phyloP scores from a whole-genome alignment of 2,329 filamentous ascomycete species.

The Gyromitra esculenta region DNA sequence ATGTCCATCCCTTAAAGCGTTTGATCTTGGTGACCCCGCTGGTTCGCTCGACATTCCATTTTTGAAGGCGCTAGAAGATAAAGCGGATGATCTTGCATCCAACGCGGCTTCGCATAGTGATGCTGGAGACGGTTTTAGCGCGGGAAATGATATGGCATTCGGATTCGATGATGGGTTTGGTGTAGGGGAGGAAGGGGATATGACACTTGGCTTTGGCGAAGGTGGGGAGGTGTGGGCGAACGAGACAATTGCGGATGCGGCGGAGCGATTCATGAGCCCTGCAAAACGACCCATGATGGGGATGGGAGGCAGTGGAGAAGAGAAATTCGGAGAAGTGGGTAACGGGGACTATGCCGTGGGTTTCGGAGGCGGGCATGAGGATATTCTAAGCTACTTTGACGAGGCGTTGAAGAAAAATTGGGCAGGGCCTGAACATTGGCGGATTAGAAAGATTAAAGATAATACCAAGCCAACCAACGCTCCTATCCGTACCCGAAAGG shows the following conservation, averaged over 20 bases:
- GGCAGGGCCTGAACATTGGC: slow-evolving; percentile 98
- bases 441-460: slow-evolving; percentile 90
- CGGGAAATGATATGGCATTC: slow-evolving; percentile 48
- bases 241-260: slow-evolving; percentile 82
- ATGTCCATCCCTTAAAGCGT: slow-evolving; percentile 92
- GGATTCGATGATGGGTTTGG: slow-evolving; percentile 69
- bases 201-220: slow-evolving; percentile 84
- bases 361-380: slow-evolving; percentile 73
- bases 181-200: slow-evolving; percentile 83
- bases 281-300: slow-evolving; percentile 65
- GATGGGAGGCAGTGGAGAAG: slow-evolving; percentile 65
- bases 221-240: slow-evolving; percentile 95
- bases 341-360: slow-evolving; percentile 69
- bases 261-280: slow-evolving; percentile 81
- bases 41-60: slow-evolving; percentile 90
- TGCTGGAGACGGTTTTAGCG: slow-evolving; percentile 73
- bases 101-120: slow-evolving; percentile 76
- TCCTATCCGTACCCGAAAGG: slow-evolving; percentile 73
- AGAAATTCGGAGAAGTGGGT: slow-evolving; percentile 65
- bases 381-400: slow-evolving; percentile 98
- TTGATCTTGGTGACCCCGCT: slow-evolving; percentile 82
- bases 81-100: slow-evolving; percentile 69
- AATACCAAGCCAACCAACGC: slow-evolving; percentile 69
- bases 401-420: slow-evolving; percentile 96
- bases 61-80: slow-evolving; percentile 82